These are phyloP conservation scores for Periglandula ipomoeae DNA, from an alignment of 2,329 filamentous ascomycete species.

Conservation along the genomic window DNA sequence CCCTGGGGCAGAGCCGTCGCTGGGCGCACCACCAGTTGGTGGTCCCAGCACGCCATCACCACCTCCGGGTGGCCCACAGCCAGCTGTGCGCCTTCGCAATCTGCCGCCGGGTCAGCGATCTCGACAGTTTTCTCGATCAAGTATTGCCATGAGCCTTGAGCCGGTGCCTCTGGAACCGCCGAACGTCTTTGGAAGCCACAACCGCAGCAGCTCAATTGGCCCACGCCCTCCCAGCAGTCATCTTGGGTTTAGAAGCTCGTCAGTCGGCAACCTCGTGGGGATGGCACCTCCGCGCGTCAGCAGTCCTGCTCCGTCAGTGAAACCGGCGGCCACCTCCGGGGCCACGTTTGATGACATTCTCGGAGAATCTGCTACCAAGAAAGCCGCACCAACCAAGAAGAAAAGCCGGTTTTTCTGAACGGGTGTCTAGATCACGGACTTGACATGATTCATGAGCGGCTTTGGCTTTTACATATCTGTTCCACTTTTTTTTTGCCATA, in stretches of 20 bases:
- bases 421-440: neutral
- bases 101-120: constrained; percentile 26
- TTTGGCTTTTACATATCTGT: neutral
- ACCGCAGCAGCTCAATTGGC: constrained; percentile 27
- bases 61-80: constrained; percentile 15
- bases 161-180: constrained; percentile 30
- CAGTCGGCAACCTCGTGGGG: constrained; percentile 25
- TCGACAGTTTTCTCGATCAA: constrained; percentile 29
- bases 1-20: constrained; percentile 18
- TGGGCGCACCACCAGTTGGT: constrained; percentile 12
- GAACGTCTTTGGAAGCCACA: constrained; percentile 16
- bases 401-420: constrained; percentile 31
- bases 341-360: constrained; percentile 42
- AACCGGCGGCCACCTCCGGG: constrained; percentile 19
- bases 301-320: constrained; percentile 12
- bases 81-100: constrained; percentile 27
- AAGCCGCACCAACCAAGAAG: constrained; percentile 25
- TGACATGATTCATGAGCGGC: neutral
- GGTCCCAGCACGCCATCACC: constrained; percentile 19
- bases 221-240: constrained; percentile 24
- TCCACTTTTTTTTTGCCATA: constrained; percentile 1
- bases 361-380: constrained; percentile 19
- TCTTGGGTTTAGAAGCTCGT: constrained; percentile 23
- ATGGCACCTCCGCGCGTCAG: constrained; percentile 10
- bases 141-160: constrained; percentile 34